Evolutionary conservation across 805 yeast species (phyloP).

Genomic region (Lipomyces orientalis): DNA sequence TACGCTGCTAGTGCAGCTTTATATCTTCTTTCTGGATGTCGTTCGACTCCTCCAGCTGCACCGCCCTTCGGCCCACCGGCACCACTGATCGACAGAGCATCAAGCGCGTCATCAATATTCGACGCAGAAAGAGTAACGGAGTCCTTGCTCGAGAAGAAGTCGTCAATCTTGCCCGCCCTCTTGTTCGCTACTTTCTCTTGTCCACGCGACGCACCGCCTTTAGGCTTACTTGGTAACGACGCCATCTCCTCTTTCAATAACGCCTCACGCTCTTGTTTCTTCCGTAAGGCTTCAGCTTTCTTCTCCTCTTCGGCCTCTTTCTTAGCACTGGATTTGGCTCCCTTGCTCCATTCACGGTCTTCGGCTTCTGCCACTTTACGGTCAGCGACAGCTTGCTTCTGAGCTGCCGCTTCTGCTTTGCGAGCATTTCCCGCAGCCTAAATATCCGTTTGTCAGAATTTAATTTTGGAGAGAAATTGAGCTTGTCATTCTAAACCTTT

Average conservation of each 20-base stretch:
- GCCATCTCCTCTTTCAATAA: conserved; percentile 68
- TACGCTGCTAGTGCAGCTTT: conserved; percentile 78
- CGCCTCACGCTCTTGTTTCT: conserved; percentile 83
- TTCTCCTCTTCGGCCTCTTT: conserved; percentile 70
- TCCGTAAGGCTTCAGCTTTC: conserved; percentile 74
- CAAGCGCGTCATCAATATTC: conserved; percentile 78
- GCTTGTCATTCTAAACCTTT: conserved; percentile 22
- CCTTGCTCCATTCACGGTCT: conserved; percentile 70
- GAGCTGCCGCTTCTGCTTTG: conserved; percentile 67
- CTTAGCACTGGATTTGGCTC: conserved; percentile 69
- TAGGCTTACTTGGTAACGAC: conserved; percentile 63
- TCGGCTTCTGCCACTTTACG: conserved; percentile 59
- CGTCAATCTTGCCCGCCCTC: conserved; percentile 68
- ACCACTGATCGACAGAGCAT: conserved; percentile 72
- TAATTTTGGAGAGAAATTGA: neutral
- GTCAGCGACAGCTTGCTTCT: conserved; percentile 59
- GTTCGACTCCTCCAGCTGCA: conserved; percentile 59
- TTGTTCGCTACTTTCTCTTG: conserved; percentile 68
- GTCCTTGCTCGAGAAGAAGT: conserved; percentile 62
- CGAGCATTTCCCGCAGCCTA: conserved; percentile 41
- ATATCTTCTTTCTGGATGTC: conserved; percentile 88
- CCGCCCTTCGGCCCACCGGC: conserved; percentile 42
- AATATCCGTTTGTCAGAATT: neutral
- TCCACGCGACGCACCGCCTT: conserved; percentile 55
- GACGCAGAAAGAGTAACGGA: conserved; percentile 57